These are phyloP conservation scores for Plasmodium inui DNA, from an alignment of 169 alveolate genomes.

Conservation along the genomic window DNA sequence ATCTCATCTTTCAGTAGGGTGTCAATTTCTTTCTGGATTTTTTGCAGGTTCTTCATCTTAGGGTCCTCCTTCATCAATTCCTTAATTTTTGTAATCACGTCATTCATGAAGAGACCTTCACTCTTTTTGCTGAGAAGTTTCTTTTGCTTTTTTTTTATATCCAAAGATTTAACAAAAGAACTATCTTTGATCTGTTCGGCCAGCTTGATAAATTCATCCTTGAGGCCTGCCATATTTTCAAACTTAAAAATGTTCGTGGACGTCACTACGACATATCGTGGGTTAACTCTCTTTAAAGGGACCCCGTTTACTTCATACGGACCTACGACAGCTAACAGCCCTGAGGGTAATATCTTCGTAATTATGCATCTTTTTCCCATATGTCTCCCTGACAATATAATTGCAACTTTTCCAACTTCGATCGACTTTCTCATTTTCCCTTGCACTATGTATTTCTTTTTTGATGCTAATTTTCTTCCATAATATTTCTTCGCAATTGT, in stretches of 20 bases:
- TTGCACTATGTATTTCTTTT: slow-evolving; percentile 79
- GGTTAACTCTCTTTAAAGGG: slow-evolving; percentile 97
- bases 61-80: slow-evolving; percentile 74
- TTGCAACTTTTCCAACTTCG: slow-evolving; percentile 94
- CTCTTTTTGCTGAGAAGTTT: slow-evolving; percentile 84
- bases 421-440: slow-evolving; percentile 87
- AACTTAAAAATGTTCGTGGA: slow-evolving; percentile 91
- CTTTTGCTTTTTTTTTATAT: slow-evolving; percentile 85
- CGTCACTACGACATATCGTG: slow-evolving; percentile 96
- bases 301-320: slow-evolving; percentile 97
- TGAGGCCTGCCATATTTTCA: slow-evolving; percentile 81
- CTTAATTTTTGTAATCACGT: slow-evolving; percentile 79
- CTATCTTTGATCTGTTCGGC: slow-evolving; percentile 81
- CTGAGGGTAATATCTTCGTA: slow-evolving; percentile 94
- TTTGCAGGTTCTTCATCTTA: slow-evolving; percentile 56
- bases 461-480: slow-evolving; percentile 78
- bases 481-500: slow-evolving; percentile 50
- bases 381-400: slow-evolving; percentile 96
- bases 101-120: slow-evolving; percentile 86
- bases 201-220: slow-evolving; percentile 78
- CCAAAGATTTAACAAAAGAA: slow-evolving; percentile 84
- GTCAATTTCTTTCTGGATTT: slow-evolving; percentile 84
- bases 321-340: slow-evolving; percentile 96
- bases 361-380: slow-evolving; percentile 98
- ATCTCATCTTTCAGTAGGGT: slow-evolving; percentile 81